Evolutionary conservation across 192 early-diverging fungal species (phyloP), one percentile per base, ranked within the genome.

Genomic region (Phycomyces blakesleeanus): DNA sequence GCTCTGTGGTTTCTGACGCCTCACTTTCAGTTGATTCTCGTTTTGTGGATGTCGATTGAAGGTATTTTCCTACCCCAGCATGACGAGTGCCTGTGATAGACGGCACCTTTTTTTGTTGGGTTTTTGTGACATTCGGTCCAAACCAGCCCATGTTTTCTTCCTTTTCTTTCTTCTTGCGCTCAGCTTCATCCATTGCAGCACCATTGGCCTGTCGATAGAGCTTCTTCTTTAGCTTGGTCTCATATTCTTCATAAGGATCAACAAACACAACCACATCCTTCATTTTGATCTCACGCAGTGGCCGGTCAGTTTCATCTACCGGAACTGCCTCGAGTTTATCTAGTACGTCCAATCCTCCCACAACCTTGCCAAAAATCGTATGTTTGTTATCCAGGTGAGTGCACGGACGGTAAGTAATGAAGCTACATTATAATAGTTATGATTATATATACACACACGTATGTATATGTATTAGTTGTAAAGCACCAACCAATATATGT

Each of bases 331-430:
- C 95, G 61, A 97, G 86, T 29, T 83, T 85, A 70, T 81, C 80
- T 59, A 98, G 77, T 4, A 91, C 87, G 22, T 91, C 84, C 67
- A 89, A 69, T 3, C 96, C 96, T 58, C 93, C 92, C 1, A 95
- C 92, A 0, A 97, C 78, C 20, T 85, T 93, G 11, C 97, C 97
- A 85, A 98, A 98, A 7, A 97, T 80, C 0, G 95, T 88, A 69
- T 98, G 97, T 66, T 97, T 96, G 21, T 84, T 78, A 55, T 92
- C 87, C 50, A 91, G 51, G 61, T 89, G 86, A 14, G 77, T 78
- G 52, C 84, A 77, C 5, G 85, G 83, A 22, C 83, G 77, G 67
- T 84, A 89, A 10, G 88, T 83, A 55, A 89, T 84, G 51, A 90
- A 89, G 59, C 84, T 84, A 71, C 71, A 66, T 63, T 57, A 15